A percentile compares a stretch with the other conserved stretches of the same genome.
phyloP scores from a whole-genome alignment of 345 rosid genomes.

The Eucalyptus lansdowneana region DNA sequence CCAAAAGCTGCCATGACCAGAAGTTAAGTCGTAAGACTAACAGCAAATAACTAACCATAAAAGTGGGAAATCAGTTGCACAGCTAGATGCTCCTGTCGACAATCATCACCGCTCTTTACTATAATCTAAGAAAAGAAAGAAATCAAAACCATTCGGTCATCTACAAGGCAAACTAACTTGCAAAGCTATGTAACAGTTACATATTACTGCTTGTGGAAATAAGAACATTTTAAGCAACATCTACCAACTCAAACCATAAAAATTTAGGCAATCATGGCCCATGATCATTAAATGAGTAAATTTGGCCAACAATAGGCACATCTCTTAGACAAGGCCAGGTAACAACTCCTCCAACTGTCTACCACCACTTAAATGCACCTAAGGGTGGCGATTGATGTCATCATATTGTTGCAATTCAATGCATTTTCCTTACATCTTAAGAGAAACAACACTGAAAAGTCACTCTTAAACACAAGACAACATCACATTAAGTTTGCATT shows the following conservation, averaged over 20 bases:
- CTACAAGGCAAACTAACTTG: not conserved
- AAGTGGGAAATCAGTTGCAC: conserved; percentile 99
- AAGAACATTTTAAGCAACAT: not conserved
- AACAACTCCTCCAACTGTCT: not conserved
- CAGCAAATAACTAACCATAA: conserved; percentile 46
- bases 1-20: not conserved
- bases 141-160: not conserved
- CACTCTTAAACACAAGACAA: not conserved
- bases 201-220: not conserved
- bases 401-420: not conserved
- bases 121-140: conserved; percentile 44
- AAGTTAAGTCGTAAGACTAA: not conserved
- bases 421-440: not conserved
- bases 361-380: not conserved
- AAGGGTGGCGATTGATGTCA: not conserved
- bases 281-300: not conserved
- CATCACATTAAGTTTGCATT: not conserved
- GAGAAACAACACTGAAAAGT: not conserved
- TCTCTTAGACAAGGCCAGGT: not conserved
- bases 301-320: not conserved
- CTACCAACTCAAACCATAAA: not conserved
- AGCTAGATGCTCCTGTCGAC: conserved; percentile 99
- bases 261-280: not conserved
- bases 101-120: conserved; percentile 98
- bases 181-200: not conserved